Evolutionary conservation across 2,329 filamentous ascomycete species (phyloP).

Genomic region (Lasiodiplodia sp.): DNA sequence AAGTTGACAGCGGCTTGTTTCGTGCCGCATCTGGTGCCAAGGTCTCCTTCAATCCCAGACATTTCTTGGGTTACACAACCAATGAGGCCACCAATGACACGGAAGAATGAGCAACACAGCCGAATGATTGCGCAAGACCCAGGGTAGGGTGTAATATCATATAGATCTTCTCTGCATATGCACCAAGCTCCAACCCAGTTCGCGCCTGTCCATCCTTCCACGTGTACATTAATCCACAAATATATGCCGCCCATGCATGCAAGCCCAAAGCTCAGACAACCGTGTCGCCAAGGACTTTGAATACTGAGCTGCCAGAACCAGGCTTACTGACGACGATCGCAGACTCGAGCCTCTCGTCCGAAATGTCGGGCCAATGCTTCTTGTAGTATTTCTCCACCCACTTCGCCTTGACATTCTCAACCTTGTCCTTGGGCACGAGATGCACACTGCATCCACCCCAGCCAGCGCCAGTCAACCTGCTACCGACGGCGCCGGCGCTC

Average conservation of each 20-base stretch:
- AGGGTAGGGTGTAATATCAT: neutral
- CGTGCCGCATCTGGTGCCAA: neutral
- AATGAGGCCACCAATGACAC: slow-evolving; percentile 1
- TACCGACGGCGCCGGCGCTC: slow-evolving; percentile 81
- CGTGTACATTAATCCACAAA: slow-evolving; percentile 4
- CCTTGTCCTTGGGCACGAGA: slow-evolving; percentile 83
- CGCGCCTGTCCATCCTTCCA: neutral
- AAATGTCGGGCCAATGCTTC: slow-evolving; percentile 72
- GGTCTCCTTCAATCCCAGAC: neutral
- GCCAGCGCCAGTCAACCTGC: slow-evolving; percentile 87
- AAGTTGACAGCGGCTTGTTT: neutral
- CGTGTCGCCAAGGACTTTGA: slow-evolving; percentile 43
- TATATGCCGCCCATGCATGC: slow-evolving; percentile 10
- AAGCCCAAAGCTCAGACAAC: slow-evolving; percentile 36
- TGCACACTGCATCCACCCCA: slow-evolving; percentile 98
- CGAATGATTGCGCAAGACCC: neutral
- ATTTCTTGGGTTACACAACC: neutral
- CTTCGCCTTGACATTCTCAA: slow-evolving; percentile 77
- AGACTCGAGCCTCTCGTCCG: slow-evolving; percentile 74
- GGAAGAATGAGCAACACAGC: neutral
- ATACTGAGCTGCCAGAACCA: slow-evolving; percentile 67
- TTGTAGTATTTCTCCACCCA: slow-evolving; percentile 84
- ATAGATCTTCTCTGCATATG: slow-evolving; percentile 20
- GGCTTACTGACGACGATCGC: slow-evolving; percentile 92
- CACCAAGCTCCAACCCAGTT: neutral